These are phyloP conservation scores for Fusarium xylarioides DNA, from an alignment of 2,329 filamentous ascomycete species.

Conservation along the genomic window DNA sequence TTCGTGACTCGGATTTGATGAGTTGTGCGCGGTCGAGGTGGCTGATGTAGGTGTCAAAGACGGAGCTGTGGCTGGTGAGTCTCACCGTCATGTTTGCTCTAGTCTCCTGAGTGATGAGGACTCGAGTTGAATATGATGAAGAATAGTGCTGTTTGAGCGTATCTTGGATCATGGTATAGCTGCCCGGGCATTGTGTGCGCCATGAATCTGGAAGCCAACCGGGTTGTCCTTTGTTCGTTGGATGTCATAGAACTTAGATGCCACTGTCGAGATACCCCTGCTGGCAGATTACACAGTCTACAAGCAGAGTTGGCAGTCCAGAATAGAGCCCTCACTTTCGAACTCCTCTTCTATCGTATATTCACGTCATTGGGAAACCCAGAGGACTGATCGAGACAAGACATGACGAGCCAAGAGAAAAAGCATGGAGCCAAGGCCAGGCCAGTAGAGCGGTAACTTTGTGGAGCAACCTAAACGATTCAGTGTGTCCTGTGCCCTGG, in stretches of 20 bases:
- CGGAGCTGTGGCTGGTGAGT: constrained; percentile 18
- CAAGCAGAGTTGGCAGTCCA: neutral
- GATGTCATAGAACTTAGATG: neutral
- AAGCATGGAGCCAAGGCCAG: constrained; percentile 9
- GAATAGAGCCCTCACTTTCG: neutral
- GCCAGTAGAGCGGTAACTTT: neutral
- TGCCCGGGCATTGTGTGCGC: neutral
- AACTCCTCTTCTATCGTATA: neutral
- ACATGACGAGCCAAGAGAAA: constrained; percentile 8
- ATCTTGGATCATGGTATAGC: too few species aligned
- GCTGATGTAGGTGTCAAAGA: neutral
- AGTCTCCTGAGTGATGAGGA: neutral
- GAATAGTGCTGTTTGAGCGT: neutral
- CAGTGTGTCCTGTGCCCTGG: constrained; percentile 13
- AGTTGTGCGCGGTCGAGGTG: constrained; percentile 15
- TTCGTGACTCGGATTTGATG: neutral
- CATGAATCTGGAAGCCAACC: neutral
- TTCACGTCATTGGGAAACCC: neutral
- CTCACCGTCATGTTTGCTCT: neutral
- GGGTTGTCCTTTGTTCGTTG: neutral
- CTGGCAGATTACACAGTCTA: neutral
- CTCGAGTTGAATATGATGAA: neutral
- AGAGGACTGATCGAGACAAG: neutral
- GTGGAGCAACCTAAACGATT: constrained; percentile 7
- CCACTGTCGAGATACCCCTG: neutral